Base-by-base conservation (phyloP, 257 asterid species). In the Mitragyna speciosa region DNA sequence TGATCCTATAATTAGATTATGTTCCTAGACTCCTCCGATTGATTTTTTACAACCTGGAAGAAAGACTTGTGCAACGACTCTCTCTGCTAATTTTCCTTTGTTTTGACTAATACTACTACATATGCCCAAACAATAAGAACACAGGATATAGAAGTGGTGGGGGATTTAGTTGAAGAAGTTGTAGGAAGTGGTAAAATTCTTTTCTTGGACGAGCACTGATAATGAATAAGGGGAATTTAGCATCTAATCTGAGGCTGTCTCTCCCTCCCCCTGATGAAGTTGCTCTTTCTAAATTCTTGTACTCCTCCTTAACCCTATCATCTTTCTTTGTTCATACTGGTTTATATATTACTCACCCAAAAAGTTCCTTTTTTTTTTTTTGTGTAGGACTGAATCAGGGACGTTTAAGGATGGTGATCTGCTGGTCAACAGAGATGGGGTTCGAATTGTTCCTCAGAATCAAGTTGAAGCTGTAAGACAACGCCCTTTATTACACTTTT, bases 331-430 rank as follows among this genome's bases (percentile, higher is more conserved):
- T 36, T 70, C 1, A 15, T 75, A 20, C 48, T 65, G 6, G 73
- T 59, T 74, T 16, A 16, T 51, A 1, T 51, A 36, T 56, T 6
- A 59, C 14, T 8, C 66, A 2, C 66, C 15, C 15, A 2, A 11
- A 65, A 54, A 48, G n/a, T 22, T 45, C 17, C 39, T 30, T 41
- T 68, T 19, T n/a, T 20, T 61, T 39, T 75, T 4, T 28, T n/a
- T 80, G 6, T 85, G 80, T 84, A 94, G 98, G 89, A 88, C 97
- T 78, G 92, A 89, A 79, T 96, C 99, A 45, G 99, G 99, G 76
- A 96, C 99, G 47, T 96, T 96, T 79, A 96, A 87, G 92, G 94
- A 92, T 89, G 99, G 98, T 30, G 98, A 96, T 89, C 94, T 96
- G 80, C 87, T 94, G 87, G 99, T 96, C 80, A 96, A 94, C 85